Base-by-base conservation (phyloP, 2,329 filamentous ascomycete species). In the Sporothrix curviconia region DNA sequence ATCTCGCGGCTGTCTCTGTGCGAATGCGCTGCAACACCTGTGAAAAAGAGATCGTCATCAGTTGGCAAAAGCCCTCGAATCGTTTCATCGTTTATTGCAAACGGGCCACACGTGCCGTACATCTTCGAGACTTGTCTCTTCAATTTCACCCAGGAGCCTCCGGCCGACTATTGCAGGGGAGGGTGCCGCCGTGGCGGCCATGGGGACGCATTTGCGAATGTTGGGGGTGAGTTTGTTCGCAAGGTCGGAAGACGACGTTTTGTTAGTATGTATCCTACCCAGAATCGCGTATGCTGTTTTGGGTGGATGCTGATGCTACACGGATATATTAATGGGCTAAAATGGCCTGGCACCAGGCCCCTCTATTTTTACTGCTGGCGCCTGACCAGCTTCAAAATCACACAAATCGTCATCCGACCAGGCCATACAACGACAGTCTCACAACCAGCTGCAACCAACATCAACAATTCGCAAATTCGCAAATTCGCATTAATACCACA, bases 101-200 rank as follows among this genome's bases (percentile, higher is more conserved):
- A n/a, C n/a, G n/a, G n/a, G n/a, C n/a, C n/a, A n/a, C n/a, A n/a
- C n/a, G n/a, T n/a, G n/a, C n/a, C 65, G 30, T 62, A 86, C 83
- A 76, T 84, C 78, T 66, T 85, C 81, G 40, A 86, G 70, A 66
- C 72, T 83, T 59, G 70, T 72, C 67, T 81, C 78, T 64, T 82
- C 79, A 52, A 84, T 70, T 65, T 85, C 81, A 3, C 69, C 72
- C 49, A 86, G 67, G 56, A 85, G 56, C 58, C 76, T 67, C 42
- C 71, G 72, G 19, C 83, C 82, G 7, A 74, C 70, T 25, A 68
- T 68, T 49, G 70, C 72, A 56, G 76, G 64, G 3, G 62, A 74
- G 25, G 52, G 19, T 9, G 39, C 34, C 15, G 39, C 36, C 39
- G 52, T 28, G 24, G 53, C 9, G 37, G 55, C 52, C 51, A 56